Evolutionary conservation across 2,329 filamentous ascomycete species (phyloP).

Genomic region (Penicillium sp.): DNA sequence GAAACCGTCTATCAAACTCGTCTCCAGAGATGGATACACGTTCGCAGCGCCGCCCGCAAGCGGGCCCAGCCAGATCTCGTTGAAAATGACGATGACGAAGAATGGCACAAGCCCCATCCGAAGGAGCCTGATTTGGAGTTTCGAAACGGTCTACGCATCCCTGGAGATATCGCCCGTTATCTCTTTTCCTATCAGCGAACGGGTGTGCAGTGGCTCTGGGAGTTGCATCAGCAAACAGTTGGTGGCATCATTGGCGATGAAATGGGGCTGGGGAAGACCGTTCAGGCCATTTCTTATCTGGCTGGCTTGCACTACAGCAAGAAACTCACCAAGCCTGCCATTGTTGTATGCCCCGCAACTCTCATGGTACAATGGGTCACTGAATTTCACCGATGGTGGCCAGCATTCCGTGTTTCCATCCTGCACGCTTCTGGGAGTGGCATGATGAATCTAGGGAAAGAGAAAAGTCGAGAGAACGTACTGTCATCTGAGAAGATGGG

Average conservation of each 20-base stretch:
- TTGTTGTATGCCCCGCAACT: constrained; percentile 90
- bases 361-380: constrained; percentile 98
- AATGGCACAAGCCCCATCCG: constrained; percentile 87
- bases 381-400: constrained; percentile 99
- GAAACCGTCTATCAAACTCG: constrained; percentile 75
- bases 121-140: constrained; percentile 72
- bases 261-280: constrained; percentile 98
- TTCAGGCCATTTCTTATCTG: constrained; percentile 75
- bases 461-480: constrained; percentile 61
- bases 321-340: constrained; percentile 76
- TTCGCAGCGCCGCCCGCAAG: constrained; percentile 59
- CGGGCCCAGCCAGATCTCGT: constrained; percentile 42
- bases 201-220: constrained; percentile 92
- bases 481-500: constrained; percentile 58
- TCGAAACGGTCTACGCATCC: constrained; percentile 72
- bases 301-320: constrained; percentile 90
- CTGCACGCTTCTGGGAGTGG: constrained; percentile 93
- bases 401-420: constrained; percentile 93
- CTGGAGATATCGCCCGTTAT: constrained; percentile 88
- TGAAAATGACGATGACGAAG: constrained; percentile 36
- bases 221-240: constrained; percentile 82
- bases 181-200: constrained; percentile 97
- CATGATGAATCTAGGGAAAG: constrained; percentile 74
- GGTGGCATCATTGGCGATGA: constrained; percentile 96
- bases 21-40: constrained; percentile 69